These are phyloP conservation scores for Plenodomus biglobosus DNA, from an alignment of 2,329 filamentous ascomycete genomes.

Conservation along the genomic window DNA sequence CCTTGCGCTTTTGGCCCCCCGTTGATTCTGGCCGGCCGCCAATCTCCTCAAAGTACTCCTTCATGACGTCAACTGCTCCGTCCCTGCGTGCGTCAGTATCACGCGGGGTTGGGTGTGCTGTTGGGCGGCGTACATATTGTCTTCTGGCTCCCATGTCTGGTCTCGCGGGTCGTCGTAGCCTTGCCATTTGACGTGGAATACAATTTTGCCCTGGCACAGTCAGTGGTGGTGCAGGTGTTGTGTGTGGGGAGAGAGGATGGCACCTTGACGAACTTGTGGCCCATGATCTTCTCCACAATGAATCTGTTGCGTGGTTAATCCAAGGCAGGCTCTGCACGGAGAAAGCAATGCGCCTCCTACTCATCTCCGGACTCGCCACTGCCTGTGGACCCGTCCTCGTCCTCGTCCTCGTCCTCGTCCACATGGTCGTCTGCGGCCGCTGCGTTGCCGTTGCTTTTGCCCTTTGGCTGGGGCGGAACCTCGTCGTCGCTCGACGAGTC, in stretches of 20 bases:
- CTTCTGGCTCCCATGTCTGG: conserved; percentile 76
- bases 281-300: conserved; percentile 72
- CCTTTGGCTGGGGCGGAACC: conserved; percentile 28
- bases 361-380: background rate
- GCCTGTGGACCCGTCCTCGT: conserved; percentile 48
- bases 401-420: conserved; percentile 49
- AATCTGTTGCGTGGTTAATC: conserved; percentile 55
- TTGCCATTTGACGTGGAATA: conserved; percentile 78
- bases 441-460: conserved; percentile 8
- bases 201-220: conserved; percentile 29
- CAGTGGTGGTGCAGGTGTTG: too few relatives aligned
- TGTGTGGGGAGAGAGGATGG: background rate
- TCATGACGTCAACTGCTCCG: conserved; percentile 56
- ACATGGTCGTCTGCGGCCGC: conserved; percentile 41
- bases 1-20: conserved; percentile 60
- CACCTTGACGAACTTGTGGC: conserved; percentile 57
- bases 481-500: conserved; percentile 41
- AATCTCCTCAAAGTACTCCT: conserved; percentile 63
- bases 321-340: conserved; percentile 1
- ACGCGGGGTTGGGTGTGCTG: too few relatives aligned
- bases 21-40: conserved; percentile 64
- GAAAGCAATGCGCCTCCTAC: background rate
- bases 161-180: conserved; percentile 72
- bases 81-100: conserved; percentile 23
- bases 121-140: conserved; percentile 68